Conservation (phyloP, 257 asterid genomes). For the Eustoma russellianum region DNA sequence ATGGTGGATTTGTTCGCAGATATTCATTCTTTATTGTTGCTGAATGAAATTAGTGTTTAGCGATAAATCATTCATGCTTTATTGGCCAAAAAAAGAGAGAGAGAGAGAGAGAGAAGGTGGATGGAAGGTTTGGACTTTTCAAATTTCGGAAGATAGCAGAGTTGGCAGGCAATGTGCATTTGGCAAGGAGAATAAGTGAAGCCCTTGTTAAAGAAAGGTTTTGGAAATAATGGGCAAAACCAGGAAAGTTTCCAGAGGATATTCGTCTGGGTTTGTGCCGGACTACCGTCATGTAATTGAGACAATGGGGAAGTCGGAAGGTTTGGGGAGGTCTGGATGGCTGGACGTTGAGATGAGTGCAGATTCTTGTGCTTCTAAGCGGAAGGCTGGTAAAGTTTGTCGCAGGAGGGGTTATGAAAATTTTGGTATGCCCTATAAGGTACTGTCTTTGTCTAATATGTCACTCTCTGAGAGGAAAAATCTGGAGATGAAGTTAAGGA, state of each 20-base stretch:
- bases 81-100: too few species aligned
- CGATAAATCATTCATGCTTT: too few species aligned
- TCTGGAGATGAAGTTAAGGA: constrained; percentile 40
- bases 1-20: too few species aligned
- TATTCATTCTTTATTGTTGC: too few species aligned
- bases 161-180: constrained; percentile 11
- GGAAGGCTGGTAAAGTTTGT: constrained; percentile 26
- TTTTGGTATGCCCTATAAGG: constrained; percentile 45
- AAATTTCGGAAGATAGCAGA: too few species aligned
- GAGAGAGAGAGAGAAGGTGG: too few species aligned
- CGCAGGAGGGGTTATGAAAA: constrained; percentile 28
- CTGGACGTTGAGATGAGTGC: constrained; percentile 31
- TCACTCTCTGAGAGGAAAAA: constrained; percentile 49
- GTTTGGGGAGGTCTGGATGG: constrained; percentile 45
- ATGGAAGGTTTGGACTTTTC: too few species aligned
- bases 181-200: constrained; percentile 37
- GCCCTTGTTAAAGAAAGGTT: constrained; percentile 17
- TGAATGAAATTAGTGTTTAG: too few species aligned
- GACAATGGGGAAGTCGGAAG: constrained; percentile 61
- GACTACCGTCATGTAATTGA: constrained; percentile 57
- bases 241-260: constrained; percentile 49
- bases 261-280: constrained; percentile 44
- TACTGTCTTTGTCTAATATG: constrained; percentile 49
- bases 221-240: constrained; percentile 57
- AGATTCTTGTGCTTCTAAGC: constrained; percentile 25